Percentiles rank a stretch among this genome's conserved stretches.
Conservation (phyloP, 495 filamentous ascomycete species). For the Hyphodiscus hymeniophilus region DNA sequence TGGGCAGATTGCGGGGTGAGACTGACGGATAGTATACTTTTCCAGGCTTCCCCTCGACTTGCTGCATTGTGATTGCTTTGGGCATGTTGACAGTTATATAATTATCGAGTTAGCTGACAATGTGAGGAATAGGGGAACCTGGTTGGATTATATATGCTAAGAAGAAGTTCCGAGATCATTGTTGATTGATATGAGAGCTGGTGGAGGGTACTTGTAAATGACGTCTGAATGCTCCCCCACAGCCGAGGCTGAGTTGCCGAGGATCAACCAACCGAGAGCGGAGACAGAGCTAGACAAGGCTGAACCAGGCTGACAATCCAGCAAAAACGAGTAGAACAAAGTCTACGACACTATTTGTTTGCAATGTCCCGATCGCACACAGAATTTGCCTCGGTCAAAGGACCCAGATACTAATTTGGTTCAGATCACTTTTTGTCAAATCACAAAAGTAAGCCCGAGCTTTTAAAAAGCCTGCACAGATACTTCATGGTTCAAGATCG, state of each 20-base stretch:
- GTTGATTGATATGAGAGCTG: neutral
- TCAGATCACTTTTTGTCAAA: no score
- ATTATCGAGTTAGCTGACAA: neutral
- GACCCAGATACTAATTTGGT: no score
- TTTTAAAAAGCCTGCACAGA: no score
- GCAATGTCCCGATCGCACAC: no score
- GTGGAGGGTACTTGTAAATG: neutral
- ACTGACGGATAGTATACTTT: conserved; percentile 75
- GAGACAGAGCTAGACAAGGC: neutral
- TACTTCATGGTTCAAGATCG: no score
- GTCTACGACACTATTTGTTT: no score
- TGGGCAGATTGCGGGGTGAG: conserved; percentile 14
- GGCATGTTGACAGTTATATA: conserved; percentile 31
- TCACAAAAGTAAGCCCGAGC: no score
- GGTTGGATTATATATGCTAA: neutral
- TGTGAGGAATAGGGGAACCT: neutral
- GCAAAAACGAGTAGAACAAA: no score
- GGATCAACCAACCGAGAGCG: neutral
- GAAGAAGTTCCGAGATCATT: neutral
- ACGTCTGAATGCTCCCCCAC: neutral
- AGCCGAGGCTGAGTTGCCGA: neutral
- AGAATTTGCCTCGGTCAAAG: no score
- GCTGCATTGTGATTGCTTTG: conserved; percentile 38
- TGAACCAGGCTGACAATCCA: neutral
- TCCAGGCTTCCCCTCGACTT: conserved; percentile 67